Evolutionary conservation across 1,284 basidiomycete species (phyloP), one percentile per base, ranked within the genome.

Genomic region (Trichosporon asahii): DNA sequence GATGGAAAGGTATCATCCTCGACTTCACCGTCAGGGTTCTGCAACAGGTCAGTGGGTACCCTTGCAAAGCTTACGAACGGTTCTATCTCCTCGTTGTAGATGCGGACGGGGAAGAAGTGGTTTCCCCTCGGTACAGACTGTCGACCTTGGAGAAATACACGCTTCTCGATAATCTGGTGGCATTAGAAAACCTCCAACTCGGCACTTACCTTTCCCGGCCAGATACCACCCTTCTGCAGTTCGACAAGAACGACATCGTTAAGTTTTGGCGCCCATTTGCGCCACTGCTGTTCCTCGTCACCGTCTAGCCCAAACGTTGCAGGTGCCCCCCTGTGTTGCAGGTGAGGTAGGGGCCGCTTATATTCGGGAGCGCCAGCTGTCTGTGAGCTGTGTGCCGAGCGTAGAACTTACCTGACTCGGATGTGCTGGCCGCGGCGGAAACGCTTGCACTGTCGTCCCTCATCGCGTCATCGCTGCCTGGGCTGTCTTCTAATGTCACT

Each of bases 11-110:
- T 1, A 82, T 46, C 27, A 82, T 69, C 3, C 80, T 78, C 3
- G 79, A 76, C 72, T 82, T 82, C 40, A 82, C 72, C 11, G 79
- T 79, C n/a, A 79, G 68, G 6, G 74, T 72, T 33, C 80, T 82
- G 72, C 21, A 3, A 25, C n/a, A 8, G 3, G 33, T 40, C 11
- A 64, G 33, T 9, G 18, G n/a, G 18, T 2, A 3, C 31, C 23
- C 2, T n/a, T 2, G n/a, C 5, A 12, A 2, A n/a, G 40, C 3
- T 15, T 7, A 76, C 79, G 68, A 65, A 82, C 81, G 80, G 78
- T 9, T 71, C 64, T 14, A 78, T 75, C 12, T 71, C 66, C 23
- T 80, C 77, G 33, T 69, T 68, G 66, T 82, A 82, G 27, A 82
- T 75, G 21, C 81, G 73, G 15, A 82, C 76, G 12, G 78, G 74